Percentiles rank a stretch among this genome's conserved stretches.
phyloP scores from a whole-genome alignment of 345 rosid species.

The Psidium friedrichsthalianum region DNA sequence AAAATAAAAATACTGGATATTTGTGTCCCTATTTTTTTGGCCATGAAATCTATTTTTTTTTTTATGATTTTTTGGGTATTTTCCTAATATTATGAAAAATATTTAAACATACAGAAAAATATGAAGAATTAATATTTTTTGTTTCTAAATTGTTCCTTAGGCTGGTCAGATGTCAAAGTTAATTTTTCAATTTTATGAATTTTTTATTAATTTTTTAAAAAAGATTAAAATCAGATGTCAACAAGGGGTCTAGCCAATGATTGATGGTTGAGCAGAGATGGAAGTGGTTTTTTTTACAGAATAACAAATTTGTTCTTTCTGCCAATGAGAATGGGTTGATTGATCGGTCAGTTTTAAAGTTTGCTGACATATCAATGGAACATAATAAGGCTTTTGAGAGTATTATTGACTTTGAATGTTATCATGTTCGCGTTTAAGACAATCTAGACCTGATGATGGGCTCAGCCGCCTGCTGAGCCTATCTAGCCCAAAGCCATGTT shows the following conservation, averaged over 20 bases:
- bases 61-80: too few species aligned
- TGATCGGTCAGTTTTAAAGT: not conserved
- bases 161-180: too few species aligned
- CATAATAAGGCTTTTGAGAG: not conserved
- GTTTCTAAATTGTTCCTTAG: too few species aligned
- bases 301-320: not conserved
- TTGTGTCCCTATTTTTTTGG: too few species aligned
- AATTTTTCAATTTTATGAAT: too few species aligned
- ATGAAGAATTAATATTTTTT: too few species aligned
- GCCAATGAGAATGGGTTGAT: not conserved
- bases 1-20: too few species aligned
- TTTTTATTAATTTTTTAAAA: too few species aligned
- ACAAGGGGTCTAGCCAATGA: not conserved
- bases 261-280: not conserved
- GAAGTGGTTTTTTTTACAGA: not conserved
- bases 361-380: not conserved
- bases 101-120: too few species aligned
- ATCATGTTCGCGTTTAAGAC: not conserved
- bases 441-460: not conserved
- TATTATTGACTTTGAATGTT: not conserved
- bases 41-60: too few species aligned
- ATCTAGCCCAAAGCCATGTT: not conserved
- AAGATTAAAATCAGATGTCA: too few species aligned
- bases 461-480: not conserved
- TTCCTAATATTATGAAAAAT: too few species aligned